Percentiles rank a stretch among this genome's conserved stretches.
These are phyloP conservation scores for Escovopsis weberi DNA, from an alignment of 2,329 filamentous ascomycete species.

Conservation along the genomic window DNA sequence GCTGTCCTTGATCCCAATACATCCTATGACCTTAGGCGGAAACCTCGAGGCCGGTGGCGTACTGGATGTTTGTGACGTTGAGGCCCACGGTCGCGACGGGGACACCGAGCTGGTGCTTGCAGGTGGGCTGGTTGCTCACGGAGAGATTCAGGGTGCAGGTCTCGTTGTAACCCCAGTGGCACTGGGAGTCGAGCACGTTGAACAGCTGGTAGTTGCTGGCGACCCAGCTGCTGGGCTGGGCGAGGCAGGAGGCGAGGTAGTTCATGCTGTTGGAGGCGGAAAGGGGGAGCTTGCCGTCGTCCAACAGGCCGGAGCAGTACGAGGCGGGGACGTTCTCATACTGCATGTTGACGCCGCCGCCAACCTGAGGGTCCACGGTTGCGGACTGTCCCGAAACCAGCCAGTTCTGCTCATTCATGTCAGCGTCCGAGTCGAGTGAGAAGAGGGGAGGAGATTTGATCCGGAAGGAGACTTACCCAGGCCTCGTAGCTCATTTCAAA, in stretches of 20 bases:
- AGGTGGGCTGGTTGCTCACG: constrained; percentile 35
- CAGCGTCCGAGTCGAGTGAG: background rate
- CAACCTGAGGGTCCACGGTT: constrained; percentile 27
- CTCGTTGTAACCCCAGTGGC: constrained; percentile 37
- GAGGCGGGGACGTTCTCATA: constrained; percentile 33
- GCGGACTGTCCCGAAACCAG: constrained; percentile 37
- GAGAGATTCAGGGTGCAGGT: constrained; percentile 32
- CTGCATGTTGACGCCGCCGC: constrained; percentile 37
- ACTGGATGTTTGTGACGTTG: constrained; percentile 37
- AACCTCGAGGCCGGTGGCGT: constrained; percentile 29
- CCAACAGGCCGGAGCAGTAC: constrained; percentile 35
- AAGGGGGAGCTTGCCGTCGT: constrained; percentile 36
- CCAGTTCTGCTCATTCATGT: constrained; percentile 25
- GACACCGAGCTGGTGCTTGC: constrained; percentile 30
- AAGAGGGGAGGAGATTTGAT: background rate
- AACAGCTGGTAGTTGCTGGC: constrained; percentile 36
- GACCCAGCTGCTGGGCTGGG: constrained; percentile 33
- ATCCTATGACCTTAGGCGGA: constrained; percentile 5
- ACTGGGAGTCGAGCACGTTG: constrained; percentile 38
- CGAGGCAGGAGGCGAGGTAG: constrained; percentile 34
- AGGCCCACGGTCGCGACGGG: constrained; percentile 10
- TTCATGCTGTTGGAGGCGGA: constrained; percentile 43
- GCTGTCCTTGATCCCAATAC: too few species aligned
- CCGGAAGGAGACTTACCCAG: constrained; percentile 19
- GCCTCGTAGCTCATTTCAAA: constrained; percentile 47